Evolutionary conservation across 176 grass and related monocot genomes (phyloP).

Genomic region (Rhipidocladum racemiflorum): DNA sequence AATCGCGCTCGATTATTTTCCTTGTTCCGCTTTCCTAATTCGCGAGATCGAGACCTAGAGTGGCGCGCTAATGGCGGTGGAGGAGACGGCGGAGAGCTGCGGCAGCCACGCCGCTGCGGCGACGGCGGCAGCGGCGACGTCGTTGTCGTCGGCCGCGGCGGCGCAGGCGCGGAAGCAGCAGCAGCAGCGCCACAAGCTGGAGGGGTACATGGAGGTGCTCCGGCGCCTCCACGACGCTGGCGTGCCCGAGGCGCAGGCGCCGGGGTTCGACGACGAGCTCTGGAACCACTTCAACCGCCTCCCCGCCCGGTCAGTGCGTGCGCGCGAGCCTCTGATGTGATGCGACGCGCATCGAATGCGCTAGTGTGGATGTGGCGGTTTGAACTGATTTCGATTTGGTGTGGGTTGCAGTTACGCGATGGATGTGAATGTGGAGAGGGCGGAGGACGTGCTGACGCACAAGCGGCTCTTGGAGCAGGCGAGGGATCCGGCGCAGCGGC

Average conservation of each 20-base stretch:
- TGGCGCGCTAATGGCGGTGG: conserved; percentile 48
- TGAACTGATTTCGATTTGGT: background rate
- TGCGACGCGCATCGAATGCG: background rate
- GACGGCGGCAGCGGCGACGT: background rate
- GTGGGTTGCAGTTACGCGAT: conserved; percentile 46
- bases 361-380: background rate
- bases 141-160: conserved; percentile 12
- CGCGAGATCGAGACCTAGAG: conserved; percentile 7
- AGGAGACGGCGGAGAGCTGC: conserved; percentile 66
- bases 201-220: conserved; percentile 66
- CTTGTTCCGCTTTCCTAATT: conserved; percentile 12
- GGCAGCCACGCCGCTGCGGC: conserved; percentile 38
- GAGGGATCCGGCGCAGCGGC: conserved; percentile 42
- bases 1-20: conserved; percentile 29
- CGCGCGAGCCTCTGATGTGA: background rate
- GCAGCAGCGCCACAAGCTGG: conserved; percentile 61
- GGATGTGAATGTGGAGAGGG: conserved; percentile 72
- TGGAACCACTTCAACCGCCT: conserved; percentile 84
- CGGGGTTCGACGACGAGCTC: conserved; percentile 59
- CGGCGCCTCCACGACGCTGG: conserved; percentile 42
- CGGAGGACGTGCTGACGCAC: conserved; percentile 70
- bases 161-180: conserved; percentile 47
- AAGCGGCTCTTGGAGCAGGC: conserved; percentile 57
- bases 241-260: conserved; percentile 30
- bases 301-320: conserved; percentile 42